A percentile compares a stretch with the other conserved stretches of the same genome.
Conservation (phyloP, 768 basidiomycete species). For the Collybiopsis luxurians region DNA sequence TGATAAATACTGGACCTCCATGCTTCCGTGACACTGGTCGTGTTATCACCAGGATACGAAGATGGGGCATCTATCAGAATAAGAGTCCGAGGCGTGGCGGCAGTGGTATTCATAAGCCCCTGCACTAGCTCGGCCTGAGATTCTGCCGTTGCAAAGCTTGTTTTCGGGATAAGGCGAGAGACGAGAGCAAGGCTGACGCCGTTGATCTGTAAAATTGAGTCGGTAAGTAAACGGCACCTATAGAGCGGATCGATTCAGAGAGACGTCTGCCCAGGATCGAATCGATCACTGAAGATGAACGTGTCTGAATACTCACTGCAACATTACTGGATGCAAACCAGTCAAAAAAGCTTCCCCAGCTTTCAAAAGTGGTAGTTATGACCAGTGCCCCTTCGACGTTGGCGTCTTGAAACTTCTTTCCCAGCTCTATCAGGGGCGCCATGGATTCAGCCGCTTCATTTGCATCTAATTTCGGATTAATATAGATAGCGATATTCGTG, state of each 20-base stretch:
- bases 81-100: constrained; percentile 36
- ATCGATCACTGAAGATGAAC: constrained; percentile 9
- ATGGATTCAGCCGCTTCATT: constrained; percentile 38
- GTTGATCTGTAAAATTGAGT: constrained; percentile 25
- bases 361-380: constrained; percentile 37
- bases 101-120: constrained; percentile 32
- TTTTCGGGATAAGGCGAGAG: constrained; percentile 41
- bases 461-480: constrained; percentile 40
- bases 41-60: constrained; percentile 28
- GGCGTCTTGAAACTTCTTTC: constrained; percentile 6
- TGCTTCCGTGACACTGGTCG: constrained; percentile 33
- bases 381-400: constrained; percentile 19
- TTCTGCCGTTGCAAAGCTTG: constrained; percentile 32
- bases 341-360: constrained; percentile 38
- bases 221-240: not conserved
- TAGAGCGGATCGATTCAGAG: not conserved
- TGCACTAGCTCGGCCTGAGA: constrained; percentile 29
- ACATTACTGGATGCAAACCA: constrained; percentile 33
- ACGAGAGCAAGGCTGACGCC: constrained; percentile 39
- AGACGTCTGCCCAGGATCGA: not conserved
- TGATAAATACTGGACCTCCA: constrained; percentile 41
- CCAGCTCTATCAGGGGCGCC: constrained; percentile 38
- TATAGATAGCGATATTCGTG: constrained; percentile 28
- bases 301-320: constrained; percentile 26
- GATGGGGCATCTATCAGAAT: constrained; percentile 39